Evolutionary conservation across 208 protist species (phyloP), one percentile per base, ranked within the genome.

Genomic region (Trypanosoma lewisi): DNA sequence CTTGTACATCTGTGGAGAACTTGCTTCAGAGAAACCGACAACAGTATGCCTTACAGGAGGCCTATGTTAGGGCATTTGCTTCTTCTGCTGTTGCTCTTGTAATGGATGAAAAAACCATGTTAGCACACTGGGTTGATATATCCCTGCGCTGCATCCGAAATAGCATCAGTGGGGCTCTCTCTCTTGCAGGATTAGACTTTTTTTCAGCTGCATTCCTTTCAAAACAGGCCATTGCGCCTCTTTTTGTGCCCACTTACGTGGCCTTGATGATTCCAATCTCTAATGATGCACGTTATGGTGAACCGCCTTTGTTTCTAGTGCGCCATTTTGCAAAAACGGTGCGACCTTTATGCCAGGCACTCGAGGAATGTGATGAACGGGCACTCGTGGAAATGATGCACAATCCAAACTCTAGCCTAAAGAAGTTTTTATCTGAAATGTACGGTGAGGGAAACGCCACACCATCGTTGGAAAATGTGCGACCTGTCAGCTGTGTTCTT

Each of bases 161-260:
- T 52, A 45, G 50, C 21, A 39, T 77, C 51, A 82, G 77, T 68
- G 75, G 65, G 2, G 56, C 74, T 6, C 62, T 93, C 30, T 57
- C 62, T 19, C 61, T 77, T 57, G 83, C 82, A 28, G 87, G 69
- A 12, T 76, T 89, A 54, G 75, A 91, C 57, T 91, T 91, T 63
- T 62, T 94, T 9, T 71, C 78, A 9, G 80, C 82, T 45, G 68
- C 73, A 39, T 85, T 91, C 60, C 72, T 80, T 2, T 77, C 87
- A 0, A 74, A 77, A 28, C 74, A 82, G 51, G 61, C 84, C 31
- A 66, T 89, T 28, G 83, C 76, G 8, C 77, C 79, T 31, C 62
- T 94, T 30, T 89, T 94, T 61, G 80, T 89, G 8, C 82, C 82
- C 30, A 91, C 87, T 6, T 94, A 91, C 67, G 60, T 94, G 55